Base-by-base conservation (phyloP, 352 stramenopile genomes). In the Pythium brassicae region DNA sequence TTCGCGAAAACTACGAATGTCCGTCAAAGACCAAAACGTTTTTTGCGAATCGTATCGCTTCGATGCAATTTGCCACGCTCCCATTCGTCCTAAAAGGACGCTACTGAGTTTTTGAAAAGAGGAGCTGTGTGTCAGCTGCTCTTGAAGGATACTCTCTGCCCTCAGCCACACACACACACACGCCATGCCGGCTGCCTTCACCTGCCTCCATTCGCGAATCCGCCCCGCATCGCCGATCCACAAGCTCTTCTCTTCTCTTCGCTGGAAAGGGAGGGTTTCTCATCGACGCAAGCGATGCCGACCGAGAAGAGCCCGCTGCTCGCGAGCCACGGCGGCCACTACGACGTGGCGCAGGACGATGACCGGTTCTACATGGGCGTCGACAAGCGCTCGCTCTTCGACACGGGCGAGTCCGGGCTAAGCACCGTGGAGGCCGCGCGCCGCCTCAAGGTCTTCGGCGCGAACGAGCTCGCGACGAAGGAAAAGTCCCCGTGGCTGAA, bases 381-480 rank as follows among this genome's bases (percentile, higher is more conserved):
- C 46, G 83, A 93, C 74, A 91, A 90, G 59, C 77, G 72, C 51
- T 73, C 78, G 57, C 75, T 92, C 32, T 65, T 87, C 27, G 69
- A 87, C 59, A 94, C 82, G 48, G 59, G 63, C 25, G 78, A 76
- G 55, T 67, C 68, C 12, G 93, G 93, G 0, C 72, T 98, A 3
- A 94, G 83, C 43, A 85, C 76, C 0, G 82, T 80, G 25, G 80
- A 97, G 63, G 90, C 85, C 10, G 74, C 72, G 42, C 67, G 76
- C 12, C 70, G 72, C 5, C 72, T 97, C 57, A 87, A 93, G 59
- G 53, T 87, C 40, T 97, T 95, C 66, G 94, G 94, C 9, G 65
- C 70, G 23, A 98, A 98, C 63, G 88, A 97, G 56, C 67, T 97
- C 45, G 68, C 61, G 50, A 68, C 35, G 35, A 66, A 66, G 34